Evolutionary conservation across 2,329 filamentous ascomycete genomes (phyloP).

Genomic region (Parastagonospora nodorum): DNA sequence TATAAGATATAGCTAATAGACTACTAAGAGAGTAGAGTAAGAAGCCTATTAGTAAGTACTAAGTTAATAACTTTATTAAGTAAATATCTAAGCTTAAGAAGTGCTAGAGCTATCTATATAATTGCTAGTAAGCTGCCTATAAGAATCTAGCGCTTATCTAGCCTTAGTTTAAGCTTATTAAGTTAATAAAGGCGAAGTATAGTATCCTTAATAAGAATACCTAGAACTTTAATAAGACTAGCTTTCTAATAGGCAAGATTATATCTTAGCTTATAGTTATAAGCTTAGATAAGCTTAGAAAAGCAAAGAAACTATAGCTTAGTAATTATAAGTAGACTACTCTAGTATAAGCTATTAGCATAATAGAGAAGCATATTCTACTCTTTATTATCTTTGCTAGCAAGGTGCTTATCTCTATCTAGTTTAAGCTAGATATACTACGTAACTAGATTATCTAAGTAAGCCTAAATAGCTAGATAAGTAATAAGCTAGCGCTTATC

Average conservation of each 20-base stretch:
- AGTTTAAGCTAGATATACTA: conserved; percentile 9
- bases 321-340: conserved; percentile 35
- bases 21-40: too few relatives aligned
- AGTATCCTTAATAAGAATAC: too few relatives aligned
- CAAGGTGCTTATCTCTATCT: conserved; percentile 7
- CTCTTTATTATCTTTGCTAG: conserved; percentile 20
- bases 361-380: conserved; percentile 6
- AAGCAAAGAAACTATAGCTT: conserved; percentile 24
- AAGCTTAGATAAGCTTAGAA: conserved; percentile 17
- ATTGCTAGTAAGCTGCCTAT: too few relatives aligned
- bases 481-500: conserved; percentile 39
- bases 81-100: too few relatives aligned
- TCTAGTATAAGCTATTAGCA: conserved; percentile 18
- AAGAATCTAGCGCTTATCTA: too few relatives aligned
- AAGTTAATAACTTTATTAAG: too few relatives aligned
- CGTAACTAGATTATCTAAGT: conserved; percentile 34
- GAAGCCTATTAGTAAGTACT: too few relatives aligned
- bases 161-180: too few relatives aligned
- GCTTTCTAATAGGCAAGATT: conserved; percentile 40
- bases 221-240: too few relatives aligned
- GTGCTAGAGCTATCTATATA: too few relatives aligned
- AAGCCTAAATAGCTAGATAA: conserved; percentile 43
- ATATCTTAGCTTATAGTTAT: conserved; percentile 29
- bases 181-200: too few relatives aligned
- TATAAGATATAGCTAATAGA: too few relatives aligned